Evolutionary conservation across 768 basidiomycete species (phyloP), one percentile per base, ranked within the genome.

Genomic region (Podaxis carcinomalis): DNA sequence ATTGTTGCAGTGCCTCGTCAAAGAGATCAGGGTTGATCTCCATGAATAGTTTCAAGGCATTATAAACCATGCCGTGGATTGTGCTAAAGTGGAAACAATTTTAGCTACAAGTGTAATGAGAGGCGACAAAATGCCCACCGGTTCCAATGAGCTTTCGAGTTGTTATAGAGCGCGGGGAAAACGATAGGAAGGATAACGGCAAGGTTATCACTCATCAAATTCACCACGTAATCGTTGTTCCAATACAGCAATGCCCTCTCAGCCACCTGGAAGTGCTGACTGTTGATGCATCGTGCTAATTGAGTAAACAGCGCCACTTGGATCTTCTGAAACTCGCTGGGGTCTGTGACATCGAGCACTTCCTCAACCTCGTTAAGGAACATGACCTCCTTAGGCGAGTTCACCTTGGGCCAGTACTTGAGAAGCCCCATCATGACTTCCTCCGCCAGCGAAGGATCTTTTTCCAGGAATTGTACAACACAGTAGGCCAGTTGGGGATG

Each of bases 161-260:
- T 98, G 44, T 88, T 89, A 73, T 96, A 98, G 64, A 99, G 75
- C 5, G 95, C 91, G 28, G 96, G 94, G 79, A 98, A 99, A 54
- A 99, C 95, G 69, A 99, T 93, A 5, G 97, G 97, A 32, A 99
- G 81, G 62, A 99, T 86, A 63, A 88, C 75, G 23, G 85, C 74
- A 64, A 98, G 82, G 72, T 98, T 98, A 69, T 98, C 95, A 73
- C 93, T 93, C 93, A 99, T 98, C 56, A 99, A 84, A 74, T 97
- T 99, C 68, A 99, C 93, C 66, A 98, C 95, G 76, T 98, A 99
- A 77, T 98, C 97, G 77, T 98, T 98, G 78, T 98, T 98, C 97
- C 97, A 99, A 74, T 97, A 98, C 67, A 97, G 83, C 62, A 99
- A 75, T 2, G 96, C 96, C 46, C 97, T 86, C 74, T 99, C 97